A percentile compares a stretch with the other conserved stretches of the same genome.
Conservation (phyloP, 2,329 filamentous ascomycete species). For the Hymenoscyphus salicellus region DNA sequence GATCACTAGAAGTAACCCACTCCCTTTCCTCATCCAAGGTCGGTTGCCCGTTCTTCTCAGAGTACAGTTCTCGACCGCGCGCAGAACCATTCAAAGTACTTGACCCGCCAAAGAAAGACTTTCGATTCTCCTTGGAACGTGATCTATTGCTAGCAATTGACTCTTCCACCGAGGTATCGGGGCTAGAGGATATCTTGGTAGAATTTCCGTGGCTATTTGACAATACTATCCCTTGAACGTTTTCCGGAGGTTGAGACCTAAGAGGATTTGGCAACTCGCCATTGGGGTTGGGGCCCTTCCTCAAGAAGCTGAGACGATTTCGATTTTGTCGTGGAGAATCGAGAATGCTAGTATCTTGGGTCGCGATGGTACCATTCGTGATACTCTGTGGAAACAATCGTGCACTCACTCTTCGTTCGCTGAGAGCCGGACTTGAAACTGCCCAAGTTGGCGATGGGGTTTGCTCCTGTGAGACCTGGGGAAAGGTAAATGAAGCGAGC, state of each 20-base stretch:
- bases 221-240: constrained; percentile 7
- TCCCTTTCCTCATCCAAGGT: constrained; percentile 12
- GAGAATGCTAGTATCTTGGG: constrained; percentile 27
- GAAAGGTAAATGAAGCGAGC: constrained; percentile 59
- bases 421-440: constrained; percentile 22
- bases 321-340: constrained; percentile 20
- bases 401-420: constrained; percentile 6
- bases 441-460: constrained; percentile 39
- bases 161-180: background rate
- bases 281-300: constrained; percentile 6
- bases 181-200: constrained; percentile 1
- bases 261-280: constrained; percentile 11
- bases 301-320: constrained; percentile 25
- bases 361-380: constrained; percentile 29
- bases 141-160: constrained; percentile 6
- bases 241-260: constrained; percentile 8
- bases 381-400: constrained; percentile 15
- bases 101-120: constrained; percentile 22
- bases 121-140: constrained; percentile 23
- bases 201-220: constrained; percentile 12
- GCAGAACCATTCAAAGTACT: constrained; percentile 3
- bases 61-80: constrained; percentile 4
- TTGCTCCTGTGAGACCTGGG: constrained; percentile 45
- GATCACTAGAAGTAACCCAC: constrained; percentile 40
- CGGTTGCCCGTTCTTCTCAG: background rate